Evolutionary conservation across 2,329 filamentous ascomycete species (phyloP).

Genomic region (Claviceps pazoutovae): DNA sequence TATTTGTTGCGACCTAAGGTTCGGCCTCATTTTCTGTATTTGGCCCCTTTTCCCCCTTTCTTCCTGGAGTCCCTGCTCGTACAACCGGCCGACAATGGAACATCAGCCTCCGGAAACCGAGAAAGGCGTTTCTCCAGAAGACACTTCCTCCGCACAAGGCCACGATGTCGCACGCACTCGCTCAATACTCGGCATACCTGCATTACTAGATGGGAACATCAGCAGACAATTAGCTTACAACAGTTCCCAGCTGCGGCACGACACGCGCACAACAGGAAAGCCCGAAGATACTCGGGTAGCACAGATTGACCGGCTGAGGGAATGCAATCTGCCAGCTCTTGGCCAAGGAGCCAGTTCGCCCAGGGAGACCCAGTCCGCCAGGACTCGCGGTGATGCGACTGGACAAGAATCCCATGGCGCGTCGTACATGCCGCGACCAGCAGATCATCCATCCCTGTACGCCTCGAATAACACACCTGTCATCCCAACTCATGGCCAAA

Average conservation of each 20-base stretch:
- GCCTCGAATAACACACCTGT: neutral
- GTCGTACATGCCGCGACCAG: neutral
- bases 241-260: neutral
- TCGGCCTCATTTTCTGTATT: neutral
- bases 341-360: neutral
- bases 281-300: neutral
- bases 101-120: neutral
- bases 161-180: conserved; percentile 1
- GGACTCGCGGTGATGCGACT: neutral
- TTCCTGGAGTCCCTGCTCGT: neutral
- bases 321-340: neutral
- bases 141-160: neutral
- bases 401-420: neutral
- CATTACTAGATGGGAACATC: conserved; percentile 1
- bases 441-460: neutral
- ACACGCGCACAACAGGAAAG: neutral
- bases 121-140: neutral
- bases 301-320: conserved; percentile 1
- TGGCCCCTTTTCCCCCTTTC: neutral
- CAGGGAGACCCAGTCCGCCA: neutral
- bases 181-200: conserved; percentile 2
- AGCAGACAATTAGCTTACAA: neutral
- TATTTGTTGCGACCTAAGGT: neutral
- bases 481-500: neutral
- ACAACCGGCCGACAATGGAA: conserved; percentile 1